Percentiles rank a stretch among this genome's conserved stretches.
Conservation (phyloP, 2,329 filamentous ascomycete genomes). For the Xylariaceae sp. region DNA sequence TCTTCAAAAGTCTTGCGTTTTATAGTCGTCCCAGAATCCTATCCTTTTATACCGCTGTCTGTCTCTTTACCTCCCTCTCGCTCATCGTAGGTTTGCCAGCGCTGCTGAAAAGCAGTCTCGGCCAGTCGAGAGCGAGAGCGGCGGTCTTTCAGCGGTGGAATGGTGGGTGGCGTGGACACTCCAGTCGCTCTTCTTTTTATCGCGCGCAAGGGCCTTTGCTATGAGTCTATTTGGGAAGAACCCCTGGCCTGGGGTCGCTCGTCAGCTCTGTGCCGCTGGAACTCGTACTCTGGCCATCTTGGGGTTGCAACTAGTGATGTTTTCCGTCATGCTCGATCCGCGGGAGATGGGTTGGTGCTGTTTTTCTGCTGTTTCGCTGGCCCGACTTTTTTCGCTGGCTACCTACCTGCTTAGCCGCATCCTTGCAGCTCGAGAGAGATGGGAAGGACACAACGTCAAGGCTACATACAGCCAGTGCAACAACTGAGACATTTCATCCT, state of each 20-base stretch:
- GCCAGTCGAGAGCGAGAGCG: too few species aligned
- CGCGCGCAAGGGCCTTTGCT: conserved; percentile 55
- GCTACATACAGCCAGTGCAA: conserved; percentile 45
- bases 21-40: conserved; percentile 58
- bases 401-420: too few species aligned
- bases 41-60: conserved; percentile 55
- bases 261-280: conserved; percentile 66
- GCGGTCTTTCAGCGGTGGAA: conserved; percentile 39
- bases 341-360: conserved; percentile 27
- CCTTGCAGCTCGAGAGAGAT: conserved; percentile 26
- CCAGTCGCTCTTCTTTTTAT: conserved; percentile 55
- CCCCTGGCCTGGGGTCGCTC: conserved; percentile 66
- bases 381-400: too few species aligned
- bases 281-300: conserved; percentile 47
- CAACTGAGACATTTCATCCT: conserved; percentile 31
- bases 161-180: conserved; percentile 44
- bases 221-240: conserved; percentile 75
- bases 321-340: conserved; percentile 14
- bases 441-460: conserved; percentile 42
- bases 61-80: conserved; percentile 28
- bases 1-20: conserved; percentile 69
- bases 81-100: too few species aligned
- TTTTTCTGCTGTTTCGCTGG: conserved; percentile 24
- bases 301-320: conserved; percentile 28
- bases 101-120: conserved; percentile 52